phyloP scores from a whole-genome alignment of 345 rosid species.

The Syzygium aromaticum region DNA sequence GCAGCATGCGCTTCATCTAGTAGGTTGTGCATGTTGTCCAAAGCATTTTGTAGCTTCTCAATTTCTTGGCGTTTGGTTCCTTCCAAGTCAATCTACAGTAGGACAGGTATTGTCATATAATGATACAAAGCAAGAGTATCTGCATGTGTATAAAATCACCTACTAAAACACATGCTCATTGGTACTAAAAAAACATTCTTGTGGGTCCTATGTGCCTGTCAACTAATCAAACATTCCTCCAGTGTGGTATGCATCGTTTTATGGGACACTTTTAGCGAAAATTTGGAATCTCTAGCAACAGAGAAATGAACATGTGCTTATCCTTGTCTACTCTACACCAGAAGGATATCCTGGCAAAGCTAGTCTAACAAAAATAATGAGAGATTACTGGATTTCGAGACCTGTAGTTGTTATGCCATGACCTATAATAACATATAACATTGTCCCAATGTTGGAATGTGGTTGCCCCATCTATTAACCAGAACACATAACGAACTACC shows the following conservation, averaged over 20 bases:
- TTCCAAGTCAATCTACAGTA: conserved; percentile 48
- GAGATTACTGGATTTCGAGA: neutral
- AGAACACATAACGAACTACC: neutral
- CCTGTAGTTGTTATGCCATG: neutral
- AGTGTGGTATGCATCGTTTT: neutral
- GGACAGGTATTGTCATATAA: neutral
- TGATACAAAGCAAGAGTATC: neutral
- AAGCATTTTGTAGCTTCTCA: conserved; percentile 31
- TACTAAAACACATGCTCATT: conserved; percentile 12
- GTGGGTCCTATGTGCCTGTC: neutral
- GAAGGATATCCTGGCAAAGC: neutral
- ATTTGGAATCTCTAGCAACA: neutral
- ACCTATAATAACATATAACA: neutral
- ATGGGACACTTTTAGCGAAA: no score
- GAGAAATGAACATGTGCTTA: neutral
- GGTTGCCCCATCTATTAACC: neutral
- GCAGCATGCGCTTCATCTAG: conserved; percentile 43
- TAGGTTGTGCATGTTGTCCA: conserved; percentile 40
- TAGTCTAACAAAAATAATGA: neutral
- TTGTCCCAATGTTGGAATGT: neutral
- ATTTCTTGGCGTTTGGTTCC: conserved; percentile 59
- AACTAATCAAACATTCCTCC: neutral
- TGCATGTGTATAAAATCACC: neutral
- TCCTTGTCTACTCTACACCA: neutral
- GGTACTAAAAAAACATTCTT: neutral